Evolutionary conservation across 768 basidiomycete genomes (phyloP).

Genomic region (Phylloporus rhodoxanthus): DNA sequence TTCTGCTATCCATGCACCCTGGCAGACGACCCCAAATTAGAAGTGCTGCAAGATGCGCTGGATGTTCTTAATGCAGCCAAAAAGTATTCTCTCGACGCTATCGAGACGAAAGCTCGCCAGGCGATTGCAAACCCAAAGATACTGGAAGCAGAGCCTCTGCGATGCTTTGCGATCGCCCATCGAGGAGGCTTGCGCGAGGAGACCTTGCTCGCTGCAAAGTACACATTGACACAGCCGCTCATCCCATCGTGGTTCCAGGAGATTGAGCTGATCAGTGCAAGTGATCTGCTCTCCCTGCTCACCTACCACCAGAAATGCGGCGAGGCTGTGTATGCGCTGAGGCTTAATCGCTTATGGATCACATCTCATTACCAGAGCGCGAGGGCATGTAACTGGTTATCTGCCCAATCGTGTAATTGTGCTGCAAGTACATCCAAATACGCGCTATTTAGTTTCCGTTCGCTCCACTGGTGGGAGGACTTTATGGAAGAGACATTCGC

Average conservation of each 20-base stretch:
- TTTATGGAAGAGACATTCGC: conserved; percentile 9
- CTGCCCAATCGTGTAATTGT: too few species aligned
- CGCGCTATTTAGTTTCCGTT: background rate
- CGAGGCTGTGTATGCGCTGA: conserved; percentile 4
- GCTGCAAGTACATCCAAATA: background rate
- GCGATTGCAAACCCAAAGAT: conserved; percentile 19
- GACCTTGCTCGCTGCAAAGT: conserved; percentile 25
- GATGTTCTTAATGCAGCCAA: conserved; percentile 13
- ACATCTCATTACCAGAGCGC: conserved; percentile 1
- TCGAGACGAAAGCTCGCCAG: conserved; percentile 18
- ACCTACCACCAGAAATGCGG: conserved; percentile 17
- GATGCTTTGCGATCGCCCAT: conserved; percentile 29
- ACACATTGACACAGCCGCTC: conserved; percentile 24
- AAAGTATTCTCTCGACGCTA: conserved; percentile 17
- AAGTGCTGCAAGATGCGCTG: conserved; percentile 5
- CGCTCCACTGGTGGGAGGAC: conserved; percentile 15
- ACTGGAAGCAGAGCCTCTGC: conserved; percentile 20
- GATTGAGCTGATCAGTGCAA: conserved; percentile 25
- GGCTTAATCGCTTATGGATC: background rate
- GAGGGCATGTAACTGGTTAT: conserved; percentile 8
- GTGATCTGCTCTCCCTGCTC: conserved; percentile 23
- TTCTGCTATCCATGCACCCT: conserved; percentile 23
- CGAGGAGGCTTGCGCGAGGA: conserved; percentile 20
- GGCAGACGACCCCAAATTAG: conserved; percentile 13
- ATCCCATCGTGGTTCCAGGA: conserved; percentile 21